Percentiles rank a stretch among this genome's conserved stretches.
These are phyloP conservation scores for Amesomyces nigricolor DNA, from an alignment of 2,329 filamentous ascomycete species.

Conservation along the genomic window DNA sequence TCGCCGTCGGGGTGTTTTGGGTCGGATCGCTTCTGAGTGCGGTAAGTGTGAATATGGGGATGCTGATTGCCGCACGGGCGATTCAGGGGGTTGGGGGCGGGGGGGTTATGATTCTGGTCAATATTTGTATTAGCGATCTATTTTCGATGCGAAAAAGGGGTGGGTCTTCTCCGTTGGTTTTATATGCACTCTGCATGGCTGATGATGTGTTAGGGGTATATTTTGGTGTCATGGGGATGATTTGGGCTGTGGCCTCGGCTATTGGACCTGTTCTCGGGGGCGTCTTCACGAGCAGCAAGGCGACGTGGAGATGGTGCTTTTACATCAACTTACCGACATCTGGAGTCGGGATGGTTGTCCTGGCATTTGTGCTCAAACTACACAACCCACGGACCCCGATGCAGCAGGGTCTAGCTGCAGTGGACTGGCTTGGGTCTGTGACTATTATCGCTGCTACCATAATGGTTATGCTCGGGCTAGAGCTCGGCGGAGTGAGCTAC, in stretches of 20 bases:
- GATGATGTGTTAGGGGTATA: no score
- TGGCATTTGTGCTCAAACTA: no score
- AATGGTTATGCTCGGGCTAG: conserved; percentile 80
- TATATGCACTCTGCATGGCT: no score
- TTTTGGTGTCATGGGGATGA: conserved; percentile 47
- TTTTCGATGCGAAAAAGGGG: conserved; percentile 48
- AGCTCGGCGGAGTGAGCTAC: conserved; percentile 71
- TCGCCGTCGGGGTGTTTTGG: conserved; percentile 48
- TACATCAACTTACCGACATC: no score
- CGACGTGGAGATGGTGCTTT: conserved; percentile 58
- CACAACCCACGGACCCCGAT: conserved; percentile 61
- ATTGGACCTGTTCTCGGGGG: conserved; percentile 65
- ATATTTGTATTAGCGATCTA: conserved; percentile 53
- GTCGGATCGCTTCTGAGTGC: conserved; percentile 51
- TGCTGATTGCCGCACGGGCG: conserved; percentile 50
- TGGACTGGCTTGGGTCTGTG: conserved; percentile 52
- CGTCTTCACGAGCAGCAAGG: conserved; percentile 55
- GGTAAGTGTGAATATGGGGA: conserved; percentile 43
- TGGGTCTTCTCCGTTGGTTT: no score
- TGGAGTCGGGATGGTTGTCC: no score
- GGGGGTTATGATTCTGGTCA: conserved; percentile 54
- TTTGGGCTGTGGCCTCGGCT: conserved; percentile 61
- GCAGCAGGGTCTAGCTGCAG: conserved; percentile 55
- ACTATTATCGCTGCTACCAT: conserved; percentile 70
- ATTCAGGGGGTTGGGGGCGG: conserved; percentile 54